Percentiles rank a stretch among this genome's conserved stretches.
These are phyloP conservation scores for Trapa incisa DNA, from an alignment of 345 rosid genomes.

Conservation along the genomic window DNA sequence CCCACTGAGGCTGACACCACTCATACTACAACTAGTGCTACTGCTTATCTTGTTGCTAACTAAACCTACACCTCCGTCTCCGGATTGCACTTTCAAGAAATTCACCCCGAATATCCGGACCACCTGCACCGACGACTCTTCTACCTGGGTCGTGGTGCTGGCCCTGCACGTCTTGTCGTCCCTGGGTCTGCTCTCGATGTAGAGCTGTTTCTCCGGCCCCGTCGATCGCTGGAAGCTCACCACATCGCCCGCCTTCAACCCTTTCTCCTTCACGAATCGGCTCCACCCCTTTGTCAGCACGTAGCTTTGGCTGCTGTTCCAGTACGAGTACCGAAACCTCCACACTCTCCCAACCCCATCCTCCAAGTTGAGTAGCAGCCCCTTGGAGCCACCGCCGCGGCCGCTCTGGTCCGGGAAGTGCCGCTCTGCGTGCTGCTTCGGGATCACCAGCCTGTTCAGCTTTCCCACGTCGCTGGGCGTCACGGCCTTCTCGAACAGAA, in stretches of 20 bases:
- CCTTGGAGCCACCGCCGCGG: conserved; percentile 30
- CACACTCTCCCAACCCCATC: conserved; percentile 66
- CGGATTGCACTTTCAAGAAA: conserved; percentile 3
- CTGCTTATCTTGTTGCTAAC: conserved; percentile 3
- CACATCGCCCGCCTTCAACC: conserved; percentile 62
- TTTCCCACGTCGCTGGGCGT: conserved; percentile 62
- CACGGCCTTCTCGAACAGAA: conserved; percentile 39
- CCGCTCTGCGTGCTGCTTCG: conserved; percentile 61
- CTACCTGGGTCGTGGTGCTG: conserved; percentile 7
- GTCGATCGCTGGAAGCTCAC: conserved; percentile 74
- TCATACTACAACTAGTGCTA: conserved; percentile 14
- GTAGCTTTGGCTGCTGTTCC: conserved; percentile 94
- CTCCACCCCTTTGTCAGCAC: conserved; percentile 96
- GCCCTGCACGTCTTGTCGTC: conserved; percentile 6
- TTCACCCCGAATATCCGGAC: conserved; percentile 66
- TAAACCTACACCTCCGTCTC: conserved; percentile 17
- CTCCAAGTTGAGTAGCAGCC: conserved; percentile 50
- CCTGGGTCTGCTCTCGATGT: conserved; percentile 42
- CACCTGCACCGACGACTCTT: conserved; percentile 28
- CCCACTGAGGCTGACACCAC: conserved; percentile 16
- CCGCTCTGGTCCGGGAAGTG: conserved; percentile 54
- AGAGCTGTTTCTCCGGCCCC: conserved; percentile 53
- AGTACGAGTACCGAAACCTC: conserved; percentile 89
- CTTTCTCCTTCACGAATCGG: conserved; percentile 80
- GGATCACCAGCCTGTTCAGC: conserved; percentile 47